Evolutionary conservation across 148 eudicot species (phyloP), one percentile per base, ranked within the genome.

Genomic region (Silene conica): DNA sequence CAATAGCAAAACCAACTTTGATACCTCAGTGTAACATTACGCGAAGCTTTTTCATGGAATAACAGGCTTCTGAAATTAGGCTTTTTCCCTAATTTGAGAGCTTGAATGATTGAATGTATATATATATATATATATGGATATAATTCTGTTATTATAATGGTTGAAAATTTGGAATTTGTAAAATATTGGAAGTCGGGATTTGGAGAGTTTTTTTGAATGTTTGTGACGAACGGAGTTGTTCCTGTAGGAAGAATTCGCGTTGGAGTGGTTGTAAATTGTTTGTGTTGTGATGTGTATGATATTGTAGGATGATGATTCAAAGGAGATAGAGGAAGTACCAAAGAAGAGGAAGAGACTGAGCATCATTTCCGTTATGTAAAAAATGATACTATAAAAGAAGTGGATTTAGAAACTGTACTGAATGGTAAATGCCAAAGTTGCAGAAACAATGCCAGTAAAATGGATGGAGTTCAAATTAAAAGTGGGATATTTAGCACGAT

Each of bases 401-500:
- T 68, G 8, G 71, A 61, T 55, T 73, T 55, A 20, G 70, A 73
- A 52, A 34, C 63, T 56, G 79, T 54, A 63, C 75, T 67, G 19
- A 70, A 56, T 15, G 72, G 67, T 71, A 71, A 64, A 58, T 63
- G 75, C 55, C 61, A 73, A 21, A 70, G 23, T 66, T 19, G 62
- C 20, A 73, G 75, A 23, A 45, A 54, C 14, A 55, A 58, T 69
- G 73, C 22, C 16, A 14, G 22, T 48, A 71, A 58, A 67, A 79
- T 55, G 60, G 76, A 60, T 54, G 54, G 57, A 8, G 74, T 25
- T 78, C 82, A 85, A 78, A 85, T 90, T 34, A 93, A 90, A 10
- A 84, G 80, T 41, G 96, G 96, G 50, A 64, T 86, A 43, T 84
- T 92, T 68, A 82, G 93, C 83, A 85, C 85, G 80, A 80, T 95